These are phyloP conservation scores for Lentinus brumalis DNA, from an alignment of 768 basidiomycete genomes.

Conservation along the genomic window DNA sequence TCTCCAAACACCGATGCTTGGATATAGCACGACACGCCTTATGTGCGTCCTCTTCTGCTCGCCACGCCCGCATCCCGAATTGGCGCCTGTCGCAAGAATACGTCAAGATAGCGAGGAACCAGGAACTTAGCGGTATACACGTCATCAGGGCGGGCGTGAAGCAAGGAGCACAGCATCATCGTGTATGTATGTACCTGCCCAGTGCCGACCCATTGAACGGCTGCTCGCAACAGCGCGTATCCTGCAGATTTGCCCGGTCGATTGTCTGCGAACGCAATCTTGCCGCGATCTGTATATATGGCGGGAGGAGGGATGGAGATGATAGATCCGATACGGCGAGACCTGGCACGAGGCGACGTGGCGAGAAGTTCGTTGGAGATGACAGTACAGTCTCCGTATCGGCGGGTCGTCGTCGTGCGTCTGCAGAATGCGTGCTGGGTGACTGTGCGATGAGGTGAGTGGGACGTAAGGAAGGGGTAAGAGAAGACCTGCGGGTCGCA, in stretches of 20 bases:
- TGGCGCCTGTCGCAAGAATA: not conserved
- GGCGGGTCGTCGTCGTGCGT: conserved; percentile 1
- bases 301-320: not conserved
- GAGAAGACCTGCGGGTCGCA: not conserved
- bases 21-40: no score
- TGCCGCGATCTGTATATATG: conserved; percentile 1
- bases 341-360: not conserved
- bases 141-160: not conserved
- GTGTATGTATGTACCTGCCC: no score
- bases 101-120: not conserved
- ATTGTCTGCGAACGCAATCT: not conserved
- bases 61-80: not conserved
- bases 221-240: not conserved
- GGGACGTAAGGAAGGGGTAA: conserved; percentile 14
- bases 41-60: not conserved
- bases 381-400: conserved; percentile 7
- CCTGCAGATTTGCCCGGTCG: not conserved
- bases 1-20: no score
- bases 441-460: not conserved
- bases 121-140: not conserved
- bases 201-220: not conserved
- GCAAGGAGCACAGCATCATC: not conserved
- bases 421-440: not conserved
- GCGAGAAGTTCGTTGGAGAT: not conserved
- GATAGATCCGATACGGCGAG: conserved; percentile 1